These are phyloP conservation scores for Zymoseptoria brevis DNA, from an alignment of 2,329 filamentous ascomycete species.

Conservation along the genomic window DNA sequence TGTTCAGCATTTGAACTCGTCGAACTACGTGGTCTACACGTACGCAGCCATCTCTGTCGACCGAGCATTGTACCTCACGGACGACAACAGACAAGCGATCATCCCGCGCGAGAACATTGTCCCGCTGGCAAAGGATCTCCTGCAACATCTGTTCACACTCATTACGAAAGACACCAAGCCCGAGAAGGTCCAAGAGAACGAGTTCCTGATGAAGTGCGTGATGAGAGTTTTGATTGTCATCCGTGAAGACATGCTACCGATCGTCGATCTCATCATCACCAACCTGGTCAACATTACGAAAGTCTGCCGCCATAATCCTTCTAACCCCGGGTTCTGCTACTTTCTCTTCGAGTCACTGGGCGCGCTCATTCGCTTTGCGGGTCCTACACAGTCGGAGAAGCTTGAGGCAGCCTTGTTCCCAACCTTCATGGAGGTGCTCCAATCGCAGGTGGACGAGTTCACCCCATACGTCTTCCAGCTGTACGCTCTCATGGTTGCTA, in stretches of 20 bases:
- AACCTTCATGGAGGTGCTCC: constrained; percentile 72
- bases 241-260: constrained; percentile 66
- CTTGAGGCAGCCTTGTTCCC: constrained; percentile 76
- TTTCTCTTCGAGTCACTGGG: constrained; percentile 95
- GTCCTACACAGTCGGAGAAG: constrained; percentile 58
- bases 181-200: constrained; percentile 95
- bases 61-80: constrained; percentile 74
- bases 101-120: constrained; percentile 73
- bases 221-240: constrained; percentile 97
- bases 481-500: constrained; percentile 81
- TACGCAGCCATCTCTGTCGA: constrained; percentile 97
- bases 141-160: constrained; percentile 83
- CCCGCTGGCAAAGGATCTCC: constrained; percentile 73
- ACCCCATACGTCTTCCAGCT: constrained; percentile 95
- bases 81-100: constrained; percentile 66
- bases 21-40: constrained; percentile 94
- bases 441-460: constrained; percentile 84
- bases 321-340: constrained; percentile 97
- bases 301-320: constrained; percentile 88
- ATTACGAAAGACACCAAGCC: constrained; percentile 78
- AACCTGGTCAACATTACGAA: constrained; percentile 85
- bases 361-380: constrained; percentile 73
- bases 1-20: constrained; percentile 80
- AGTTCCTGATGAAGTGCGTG: constrained; percentile 96
- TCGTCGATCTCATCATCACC: constrained; percentile 69